Percentiles rank a stretch among this genome's conserved stretches.
phyloP scores from a whole-genome alignment of 441 rosid genomes.

The Raphanus hybrid region DNA sequence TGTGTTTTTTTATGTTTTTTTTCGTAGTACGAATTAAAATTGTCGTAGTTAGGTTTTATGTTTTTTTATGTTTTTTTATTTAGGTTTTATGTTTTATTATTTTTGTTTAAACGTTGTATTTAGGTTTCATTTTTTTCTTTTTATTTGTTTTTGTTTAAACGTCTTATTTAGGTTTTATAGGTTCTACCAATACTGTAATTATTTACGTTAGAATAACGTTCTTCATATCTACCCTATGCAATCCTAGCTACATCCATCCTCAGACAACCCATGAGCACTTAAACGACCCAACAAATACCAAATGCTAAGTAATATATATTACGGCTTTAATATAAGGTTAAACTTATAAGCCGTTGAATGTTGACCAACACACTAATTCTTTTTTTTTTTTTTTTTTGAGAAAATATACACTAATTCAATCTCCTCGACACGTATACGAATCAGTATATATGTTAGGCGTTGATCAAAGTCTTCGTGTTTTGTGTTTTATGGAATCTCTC shows the following conservation, averaged over 20 bases:
- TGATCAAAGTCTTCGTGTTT: constrained; percentile 29
- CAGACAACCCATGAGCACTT: constrained; percentile 42
- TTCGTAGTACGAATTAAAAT: constrained; percentile 15
- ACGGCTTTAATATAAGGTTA: constrained; percentile 9
- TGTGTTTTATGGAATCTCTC: constrained; percentile 9
- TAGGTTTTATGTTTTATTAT: neutral
- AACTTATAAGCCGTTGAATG: constrained; percentile 10
- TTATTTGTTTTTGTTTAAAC: no score
- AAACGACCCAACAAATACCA: constrained; percentile 30
- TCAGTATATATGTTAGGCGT: constrained; percentile 10
- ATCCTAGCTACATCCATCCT: constrained; percentile 36
- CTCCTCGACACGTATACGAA: constrained; percentile 5
- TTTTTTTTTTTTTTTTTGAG: neutral
- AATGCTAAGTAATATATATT: constrained; percentile 17
- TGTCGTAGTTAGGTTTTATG: neutral
- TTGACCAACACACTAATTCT: constrained; percentile 19
- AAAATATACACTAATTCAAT: neutral
- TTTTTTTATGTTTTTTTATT: neutral
- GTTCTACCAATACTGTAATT: neutral
- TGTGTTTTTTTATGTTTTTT: no score
- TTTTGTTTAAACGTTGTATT: neutral
- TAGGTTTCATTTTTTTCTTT: no score
- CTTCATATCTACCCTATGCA: constrained; percentile 38
- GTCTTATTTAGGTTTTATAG: constrained; percentile 16
- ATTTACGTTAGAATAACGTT: constrained; percentile 28